Evolutionary conservation across 2,329 filamentous ascomycete genomes (phyloP).

Genomic region (Penicillium hordei): DNA sequence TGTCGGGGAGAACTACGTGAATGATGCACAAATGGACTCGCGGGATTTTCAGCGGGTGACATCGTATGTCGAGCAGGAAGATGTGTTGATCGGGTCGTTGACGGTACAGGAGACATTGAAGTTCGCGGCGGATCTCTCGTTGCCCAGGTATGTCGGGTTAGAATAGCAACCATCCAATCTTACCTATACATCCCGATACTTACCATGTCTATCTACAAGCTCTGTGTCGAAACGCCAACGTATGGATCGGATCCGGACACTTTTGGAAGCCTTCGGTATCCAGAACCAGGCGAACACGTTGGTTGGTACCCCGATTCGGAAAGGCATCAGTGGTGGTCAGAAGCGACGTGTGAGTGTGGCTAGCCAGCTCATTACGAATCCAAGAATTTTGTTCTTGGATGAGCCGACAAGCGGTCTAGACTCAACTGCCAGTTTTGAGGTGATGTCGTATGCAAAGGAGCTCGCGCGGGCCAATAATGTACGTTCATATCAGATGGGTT

Average conservation of each 20-base stretch:
- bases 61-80: conserved; percentile 84
- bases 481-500: conserved; percentile 20
- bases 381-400: conserved; percentile 78
- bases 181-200: neutral
- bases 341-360: conserved; percentile 79
- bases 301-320: conserved; percentile 78
- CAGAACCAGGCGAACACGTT: conserved; percentile 66
- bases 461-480: conserved; percentile 68
- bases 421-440: conserved; percentile 72
- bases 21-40: conserved; percentile 58
- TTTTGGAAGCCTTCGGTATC: conserved; percentile 73
- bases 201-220: conserved; percentile 29
- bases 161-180: neutral
- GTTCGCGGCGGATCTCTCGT: conserved; percentile 70
- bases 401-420: conserved; percentile 84
- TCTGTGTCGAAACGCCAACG: conserved; percentile 59
- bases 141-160: conserved; percentile 50
- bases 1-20: conserved; percentile 59
- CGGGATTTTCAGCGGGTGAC: conserved; percentile 64
- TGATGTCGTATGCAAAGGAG: conserved; percentile 69
- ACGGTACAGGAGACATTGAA: conserved; percentile 77
- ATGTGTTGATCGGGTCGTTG: conserved; percentile 76
- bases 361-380: conserved; percentile 75
- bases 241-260: conserved; percentile 60
- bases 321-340: conserved; percentile 82